Base-by-base conservation (phyloP, 495 filamentous ascomycete genomes). In the Aspergillus mulundensis region DNA sequence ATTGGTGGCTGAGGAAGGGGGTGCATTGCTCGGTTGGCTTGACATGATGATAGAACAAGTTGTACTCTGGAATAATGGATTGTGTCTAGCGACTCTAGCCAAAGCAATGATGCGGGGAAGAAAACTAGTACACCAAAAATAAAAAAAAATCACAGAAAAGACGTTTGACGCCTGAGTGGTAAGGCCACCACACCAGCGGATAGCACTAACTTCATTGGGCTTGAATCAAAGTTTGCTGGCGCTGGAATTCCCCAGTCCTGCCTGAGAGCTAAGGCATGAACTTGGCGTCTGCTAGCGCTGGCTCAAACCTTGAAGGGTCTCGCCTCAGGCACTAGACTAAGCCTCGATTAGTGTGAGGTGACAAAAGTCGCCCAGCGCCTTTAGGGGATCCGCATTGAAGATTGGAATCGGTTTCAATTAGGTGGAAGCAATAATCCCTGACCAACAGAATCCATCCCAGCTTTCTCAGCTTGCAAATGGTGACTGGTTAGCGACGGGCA, bases 1-100 rank as follows among this genome's bases (percentile, higher is more conserved):
- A 63, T 88, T 81, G 16, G 84, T 87, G 57, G 87, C 91, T 43
- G 81, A 81, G 21, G 80, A 67, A 24, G 91, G 91, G 18, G 82
- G 77, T 39, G 67, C 68, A 30, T 48, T 32, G 16, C 20, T 28
- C 34, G 20, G 20, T 40, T 56, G 44, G 43, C 10, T 28, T 20
- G 56, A 43, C 56, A 57, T 51, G 16, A 28, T 45, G 36, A 36
- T 12, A 28, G 19, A 16, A n/a, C 38, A n/a, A 28, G 3, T 24
- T 21, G 19, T 21, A 14, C 5, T 21, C 8, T 44, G 41, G 7
- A 44, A 44, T 8, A 44, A 12, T 11, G 34, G 34, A 15, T 2
- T 12, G 2, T 6, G 14, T 3, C 2, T 3, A 10, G 5, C 3
- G 34, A 6, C 34, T 12, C 11, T 6, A 15, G 11, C 6, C 2